Evolutionary conservation across 148 eudicot genomes (phyloP).

Genomic region (Polygonum maritimum): DNA sequence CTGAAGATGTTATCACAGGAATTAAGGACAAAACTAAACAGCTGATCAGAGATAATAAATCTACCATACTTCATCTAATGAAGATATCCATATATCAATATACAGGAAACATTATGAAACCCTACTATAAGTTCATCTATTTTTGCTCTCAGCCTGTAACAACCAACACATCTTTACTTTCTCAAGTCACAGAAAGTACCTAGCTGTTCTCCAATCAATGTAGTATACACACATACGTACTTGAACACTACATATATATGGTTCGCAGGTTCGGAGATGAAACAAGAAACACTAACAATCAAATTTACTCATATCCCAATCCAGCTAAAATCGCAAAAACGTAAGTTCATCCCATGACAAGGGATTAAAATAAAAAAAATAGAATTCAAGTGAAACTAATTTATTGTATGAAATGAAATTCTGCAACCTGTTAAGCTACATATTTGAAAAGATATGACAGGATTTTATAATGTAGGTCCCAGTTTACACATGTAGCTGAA

Average conservation of each 20-base stretch:
- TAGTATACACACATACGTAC: background rate
- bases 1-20: background rate
- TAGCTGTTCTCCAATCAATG: background rate
- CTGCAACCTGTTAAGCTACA: background rate
- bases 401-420: background rate
- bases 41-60: background rate
- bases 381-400: background rate
- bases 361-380: background rate
- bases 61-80: background rate
- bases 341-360: background rate
- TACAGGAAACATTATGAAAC: background rate
- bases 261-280: background rate
- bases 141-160: background rate
- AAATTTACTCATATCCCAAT: background rate
- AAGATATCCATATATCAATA: background rate
- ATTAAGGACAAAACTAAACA: background rate
- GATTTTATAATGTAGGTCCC: background rate
- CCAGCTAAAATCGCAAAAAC: background rate
- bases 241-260: background rate
- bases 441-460: background rate
- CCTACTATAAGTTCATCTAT: background rate
- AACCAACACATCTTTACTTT: background rate
- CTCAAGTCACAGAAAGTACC: background rate
- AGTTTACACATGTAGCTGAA: background rate
- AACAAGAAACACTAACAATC: background rate